Conservation (phyloP, 306 rosid species). For the Gillenia trifoliata region DNA sequence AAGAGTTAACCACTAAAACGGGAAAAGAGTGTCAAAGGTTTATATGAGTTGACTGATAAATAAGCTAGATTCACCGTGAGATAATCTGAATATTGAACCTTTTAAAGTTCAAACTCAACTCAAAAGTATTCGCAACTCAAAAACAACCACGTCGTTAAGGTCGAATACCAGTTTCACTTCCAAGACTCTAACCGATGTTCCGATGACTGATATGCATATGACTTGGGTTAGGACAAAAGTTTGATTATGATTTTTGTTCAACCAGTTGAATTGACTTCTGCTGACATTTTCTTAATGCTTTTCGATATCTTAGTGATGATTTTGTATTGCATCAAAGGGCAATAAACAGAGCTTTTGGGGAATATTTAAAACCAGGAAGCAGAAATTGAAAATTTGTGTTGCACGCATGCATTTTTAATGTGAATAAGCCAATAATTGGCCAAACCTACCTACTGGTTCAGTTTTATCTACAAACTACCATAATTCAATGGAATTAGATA, state of each 20-base stretch:
- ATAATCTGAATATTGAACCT: not conserved
- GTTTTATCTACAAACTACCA: conserved; percentile 7
- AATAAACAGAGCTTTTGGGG: not conserved
- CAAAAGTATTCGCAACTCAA: not conserved
- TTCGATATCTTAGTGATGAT: not conserved
- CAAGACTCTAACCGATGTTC: not conserved
- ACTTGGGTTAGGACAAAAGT: too few relatives aligned
- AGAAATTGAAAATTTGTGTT: not conserved
- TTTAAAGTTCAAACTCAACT: not conserved
- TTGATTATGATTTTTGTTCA: conserved; percentile 15
- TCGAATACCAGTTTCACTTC: not conserved
- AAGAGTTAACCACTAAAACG: not conserved
- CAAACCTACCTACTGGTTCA: not conserved
- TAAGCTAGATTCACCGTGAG: not conserved
- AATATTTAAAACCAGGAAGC: not conserved
- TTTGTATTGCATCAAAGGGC: not conserved
- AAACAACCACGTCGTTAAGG: not conserved
- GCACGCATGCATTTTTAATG: not conserved
- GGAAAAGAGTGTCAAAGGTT: not conserved
- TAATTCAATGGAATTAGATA: not conserved
- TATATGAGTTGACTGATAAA: not conserved
- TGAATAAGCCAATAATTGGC: not conserved
- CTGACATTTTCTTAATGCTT: not conserved
- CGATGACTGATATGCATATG: too few relatives aligned
- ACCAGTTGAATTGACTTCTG: not conserved